Conservation (phyloP, 306 rosid genomes). For the Cicer cuneatum region DNA sequence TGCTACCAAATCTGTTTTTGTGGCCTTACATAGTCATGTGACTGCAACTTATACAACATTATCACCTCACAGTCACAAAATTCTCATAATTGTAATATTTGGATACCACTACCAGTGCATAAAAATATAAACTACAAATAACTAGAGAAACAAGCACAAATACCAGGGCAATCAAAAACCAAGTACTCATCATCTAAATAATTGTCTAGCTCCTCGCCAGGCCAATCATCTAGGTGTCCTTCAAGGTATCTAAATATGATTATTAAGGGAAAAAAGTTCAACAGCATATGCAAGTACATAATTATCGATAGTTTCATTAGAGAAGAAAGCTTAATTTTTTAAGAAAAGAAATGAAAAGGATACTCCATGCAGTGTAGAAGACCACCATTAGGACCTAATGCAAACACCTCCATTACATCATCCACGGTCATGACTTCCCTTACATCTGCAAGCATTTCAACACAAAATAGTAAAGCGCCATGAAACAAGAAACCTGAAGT, state of each 20-base stretch:
- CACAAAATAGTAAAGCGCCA: slow-evolving; percentile 3
- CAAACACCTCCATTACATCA: slow-evolving; percentile 97
- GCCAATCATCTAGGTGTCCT: slow-evolving; percentile 86
- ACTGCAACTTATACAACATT: slow-evolving; percentile 10
- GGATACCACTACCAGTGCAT: neutral
- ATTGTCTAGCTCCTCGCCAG: slow-evolving; percentile 76
- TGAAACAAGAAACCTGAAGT: neutral
- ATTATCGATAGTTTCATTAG: neutral
- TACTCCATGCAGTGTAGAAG: slow-evolving; percentile 99
- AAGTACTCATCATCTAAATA: slow-evolving; percentile 90
- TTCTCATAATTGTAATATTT: neutral
- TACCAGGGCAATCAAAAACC: slow-evolving; percentile 97
- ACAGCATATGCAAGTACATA: neutral
- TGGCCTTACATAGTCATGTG: slow-evolving; percentile 10
- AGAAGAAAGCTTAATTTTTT: neutral
- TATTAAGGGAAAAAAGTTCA: slow-evolving; percentile 56
- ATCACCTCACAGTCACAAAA: slow-evolving; percentile 13
- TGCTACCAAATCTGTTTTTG: slow-evolving; percentile 14
- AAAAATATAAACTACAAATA: neutral
- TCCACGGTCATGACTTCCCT: slow-evolving; percentile 90
- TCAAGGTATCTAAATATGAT: slow-evolving; percentile 74
- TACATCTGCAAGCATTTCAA: slow-evolving; percentile 66
- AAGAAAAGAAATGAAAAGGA: slow-evolving; percentile 57
- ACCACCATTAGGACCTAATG: slow-evolving; percentile 95
- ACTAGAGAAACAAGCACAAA: slow-evolving; percentile 28